Conservation (phyloP, 176 grass and related monocot genomes). For the Carex parvula region DNA sequence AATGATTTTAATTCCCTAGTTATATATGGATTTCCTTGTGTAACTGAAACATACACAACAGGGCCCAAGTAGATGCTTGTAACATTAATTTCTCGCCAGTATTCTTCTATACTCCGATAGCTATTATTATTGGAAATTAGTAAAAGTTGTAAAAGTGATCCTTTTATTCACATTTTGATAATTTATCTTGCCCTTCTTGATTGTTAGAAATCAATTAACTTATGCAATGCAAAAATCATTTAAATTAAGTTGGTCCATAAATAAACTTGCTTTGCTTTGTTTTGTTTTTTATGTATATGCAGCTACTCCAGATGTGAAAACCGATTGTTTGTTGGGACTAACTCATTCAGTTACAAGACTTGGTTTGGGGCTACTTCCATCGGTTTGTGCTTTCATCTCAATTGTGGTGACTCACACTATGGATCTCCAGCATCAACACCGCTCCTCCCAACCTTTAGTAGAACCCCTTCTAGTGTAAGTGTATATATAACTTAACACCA, state of each 20-base stretch:
- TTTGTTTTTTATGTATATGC: conserved; percentile 29
- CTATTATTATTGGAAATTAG: neutral
- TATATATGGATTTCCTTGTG: neutral
- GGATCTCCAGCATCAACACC: conserved; percentile 66
- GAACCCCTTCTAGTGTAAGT: conserved; percentile 73
- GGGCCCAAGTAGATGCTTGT: neutral
- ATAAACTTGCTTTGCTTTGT: neutral
- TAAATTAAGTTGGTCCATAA: neutral
- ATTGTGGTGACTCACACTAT: conserved; percentile 69
- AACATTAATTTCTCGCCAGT: neutral
- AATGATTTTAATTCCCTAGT: neutral
- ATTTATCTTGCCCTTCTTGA: neutral
- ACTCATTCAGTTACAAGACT: conserved; percentile 64
- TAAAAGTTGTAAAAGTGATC: neutral
- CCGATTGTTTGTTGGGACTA: conserved; percentile 11
- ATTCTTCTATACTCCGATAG: neutral
- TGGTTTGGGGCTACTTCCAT: conserved; percentile 79
- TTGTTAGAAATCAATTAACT: conserved; percentile 7
- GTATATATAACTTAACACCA: conserved; percentile 10
- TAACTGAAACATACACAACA: neutral
- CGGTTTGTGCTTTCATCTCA: conserved; percentile 60
- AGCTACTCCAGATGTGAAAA: conserved; percentile 41
- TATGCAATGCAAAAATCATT: conserved; percentile 5
- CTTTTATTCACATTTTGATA: neutral
- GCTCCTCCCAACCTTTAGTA: conserved; percentile 35